These are phyloP conservation scores for Cystobasidium tubakii DNA, from an alignment of 768 basidiomycete genomes.

Conservation along the genomic window DNA sequence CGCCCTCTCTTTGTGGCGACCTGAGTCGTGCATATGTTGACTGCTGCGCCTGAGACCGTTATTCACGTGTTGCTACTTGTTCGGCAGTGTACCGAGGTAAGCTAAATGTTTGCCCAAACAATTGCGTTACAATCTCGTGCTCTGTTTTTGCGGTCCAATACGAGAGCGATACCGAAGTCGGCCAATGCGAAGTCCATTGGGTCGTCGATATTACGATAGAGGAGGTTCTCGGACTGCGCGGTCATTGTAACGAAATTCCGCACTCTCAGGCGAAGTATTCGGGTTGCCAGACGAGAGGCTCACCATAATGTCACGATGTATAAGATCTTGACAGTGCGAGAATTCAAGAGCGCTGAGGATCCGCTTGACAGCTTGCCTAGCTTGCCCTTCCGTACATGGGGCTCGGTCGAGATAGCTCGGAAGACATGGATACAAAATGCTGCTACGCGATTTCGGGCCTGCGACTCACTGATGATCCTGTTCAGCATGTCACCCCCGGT, in stretches of 20 bases:
- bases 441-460: background rate
- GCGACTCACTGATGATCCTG: background rate
- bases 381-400: background rate
- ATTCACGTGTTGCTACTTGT: too few species aligned
- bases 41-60: too few species aligned
- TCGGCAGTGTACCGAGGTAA: too few species aligned
- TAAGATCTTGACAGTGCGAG: background rate
- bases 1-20: too few species aligned
- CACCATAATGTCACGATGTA: constrained; percentile 27
- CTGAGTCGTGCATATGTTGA: too few species aligned
- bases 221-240: constrained; percentile 17
- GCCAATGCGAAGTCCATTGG: constrained; percentile 22
- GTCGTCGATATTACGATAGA: constrained; percentile 18
- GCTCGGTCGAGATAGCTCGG: background rate
- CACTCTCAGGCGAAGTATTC: background rate
- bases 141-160: background rate
- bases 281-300: background rate
- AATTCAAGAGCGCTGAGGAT: background rate
- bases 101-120: too few species aligned
- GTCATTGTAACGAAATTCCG: background rate
- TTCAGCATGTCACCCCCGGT: constrained; percentile 16
- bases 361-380: background rate
- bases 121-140: too few species aligned
- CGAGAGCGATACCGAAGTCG: constrained; percentile 18
- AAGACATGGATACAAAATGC: background rate